Base-by-base conservation (phyloP, 768 basidiomycete genomes). In the Aureoboletus auriporus region DNA sequence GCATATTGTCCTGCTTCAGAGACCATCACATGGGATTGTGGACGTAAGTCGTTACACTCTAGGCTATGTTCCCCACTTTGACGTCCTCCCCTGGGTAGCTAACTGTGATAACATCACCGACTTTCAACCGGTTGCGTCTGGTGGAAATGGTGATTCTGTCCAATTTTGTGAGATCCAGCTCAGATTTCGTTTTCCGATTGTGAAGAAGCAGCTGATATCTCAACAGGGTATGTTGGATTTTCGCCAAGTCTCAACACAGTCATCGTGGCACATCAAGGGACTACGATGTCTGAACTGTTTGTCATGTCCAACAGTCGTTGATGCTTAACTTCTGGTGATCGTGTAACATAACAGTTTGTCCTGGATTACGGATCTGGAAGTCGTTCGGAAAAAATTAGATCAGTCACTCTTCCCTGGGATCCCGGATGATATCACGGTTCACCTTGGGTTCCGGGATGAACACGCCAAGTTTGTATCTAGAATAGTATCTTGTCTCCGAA, bases 21-120 rank as follows among this genome's bases (percentile, higher is more conserved):
- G 26, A 74, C 71, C 23, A 50, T 71, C 39, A 63, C 67, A 13
- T 82, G 80, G 78, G 65, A 66, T 33, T 83, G 80, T 62, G 81
- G 81, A 62, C 54, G 79, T 78, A 52, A 55, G 62, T 59, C 10
- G 1, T 5, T 33, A 14, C 33, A 14, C 33, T 11, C 5, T 14
- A 14, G 14, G 5, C 12, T 8, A 35, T 16, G 10, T 16, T 29
- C 5, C 13, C 8, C 9, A 20, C 9, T 5, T 9, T 53, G 16
- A 58, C 20, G 10, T 9, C n/a, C 30, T 17, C 5, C 7, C 8
- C 20, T 20, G 26, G 33, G 7, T 39, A 75, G 72, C 44, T 0
- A 66, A 74, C 48, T 80, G 79, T 58, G 42, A 70, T 3, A 70
- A 69, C 4, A 76, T 71, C 53, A 50, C 70, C 1, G 56, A 48